Evolutionary conservation across 805 yeast genomes (phyloP), one percentile per base, ranked within the genome.

Genomic region (Wickerhamomyces kurtzmanii): DNA sequence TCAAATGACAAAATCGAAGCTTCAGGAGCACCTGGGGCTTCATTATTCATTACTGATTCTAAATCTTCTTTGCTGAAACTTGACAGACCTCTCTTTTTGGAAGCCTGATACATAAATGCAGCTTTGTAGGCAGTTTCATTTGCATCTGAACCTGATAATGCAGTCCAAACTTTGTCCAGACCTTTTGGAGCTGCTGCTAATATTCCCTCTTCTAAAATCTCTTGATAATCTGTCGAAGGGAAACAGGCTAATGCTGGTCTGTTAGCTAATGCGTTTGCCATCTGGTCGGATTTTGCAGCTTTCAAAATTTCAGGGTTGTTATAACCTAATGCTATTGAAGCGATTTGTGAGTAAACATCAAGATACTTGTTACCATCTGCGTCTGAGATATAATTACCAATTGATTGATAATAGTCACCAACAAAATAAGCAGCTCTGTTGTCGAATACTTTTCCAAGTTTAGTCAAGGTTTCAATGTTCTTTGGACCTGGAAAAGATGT

Each of bases 121-220:
- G 84, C 84, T 42, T 75, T 75, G 53, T 63, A 74, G 2, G 84
- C 84, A 34, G 75, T 62, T 47, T 75, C 84, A 39, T 75, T 75
- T 30, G 83, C 83, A 49, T 70, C 75, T 3, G 83, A 73, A 26
- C 84, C 83, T 12, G 76, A 63, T 27, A 72, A 60, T 7, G 78
- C 77, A 12, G 81, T 71, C 76, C 81, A 73, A 13, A 75, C 71
- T 36, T 65, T 59, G 31, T 54, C 50, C 49, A 68, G 65, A 9
- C 81, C 81, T 30, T 67, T 62, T 30, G 83, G 84, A 20, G 83
- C 82, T 28, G 73, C 77, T 15, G 72, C 66, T 38, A 75, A 55
- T 24, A 75, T 55, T 10, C 70, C 67, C 12, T 68, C 65, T 24
- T 56, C 49, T 38, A 75, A 51, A 15, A 72, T 63, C 9, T 55